These are phyloP conservation scores for Lavandula angustifolia DNA, from an alignment of 257 asterid species.

Conservation along the genomic window DNA sequence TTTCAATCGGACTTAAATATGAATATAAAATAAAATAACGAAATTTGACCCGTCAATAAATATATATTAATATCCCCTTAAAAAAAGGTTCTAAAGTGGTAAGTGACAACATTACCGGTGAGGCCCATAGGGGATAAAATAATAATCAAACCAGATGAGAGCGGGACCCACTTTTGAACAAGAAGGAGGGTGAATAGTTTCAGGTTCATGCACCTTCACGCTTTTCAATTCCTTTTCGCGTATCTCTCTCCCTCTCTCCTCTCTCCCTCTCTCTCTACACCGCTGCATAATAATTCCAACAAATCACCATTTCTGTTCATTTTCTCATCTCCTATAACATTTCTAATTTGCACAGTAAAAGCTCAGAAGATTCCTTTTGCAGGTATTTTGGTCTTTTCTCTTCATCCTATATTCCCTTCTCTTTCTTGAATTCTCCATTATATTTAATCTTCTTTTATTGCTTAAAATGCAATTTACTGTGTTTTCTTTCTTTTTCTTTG, in stretches of 20 bases:
- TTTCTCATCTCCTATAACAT: slow-evolving; percentile 7
- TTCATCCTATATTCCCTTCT: not conserved
- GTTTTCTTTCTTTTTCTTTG: slow-evolving; percentile 2
- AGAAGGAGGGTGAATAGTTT: slow-evolving; percentile 12
- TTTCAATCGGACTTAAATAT: no score
- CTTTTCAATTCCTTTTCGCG: slow-evolving; percentile 29
- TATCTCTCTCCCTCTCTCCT: not conserved
- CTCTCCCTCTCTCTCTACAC: not conserved
- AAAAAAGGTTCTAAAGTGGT: no score
- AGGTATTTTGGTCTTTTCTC: slow-evolving; percentile 23
- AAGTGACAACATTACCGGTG: not conserved
- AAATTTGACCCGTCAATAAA: no score
- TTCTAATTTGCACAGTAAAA: not conserved
- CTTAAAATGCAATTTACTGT: not conserved
- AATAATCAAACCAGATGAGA: slow-evolving; percentile 4
- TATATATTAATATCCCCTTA: no score
- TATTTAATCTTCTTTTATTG: not conserved
- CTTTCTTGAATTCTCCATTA: slow-evolving; percentile 17
- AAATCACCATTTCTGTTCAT: slow-evolving; percentile 12
- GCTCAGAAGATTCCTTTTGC: slow-evolving; percentile 22
- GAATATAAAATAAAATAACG: no score
- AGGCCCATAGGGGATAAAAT: not conserved
- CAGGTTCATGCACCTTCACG: slow-evolving; percentile 47
- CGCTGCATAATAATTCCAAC: not conserved
- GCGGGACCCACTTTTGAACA: slow-evolving; percentile 27